Percentiles rank a stretch among this genome's conserved stretches.
These are phyloP conservation scores for Dipsacomyces acuminosporus DNA, from an alignment of 371 early-diverging fungal genomes.

Conservation along the genomic window DNA sequence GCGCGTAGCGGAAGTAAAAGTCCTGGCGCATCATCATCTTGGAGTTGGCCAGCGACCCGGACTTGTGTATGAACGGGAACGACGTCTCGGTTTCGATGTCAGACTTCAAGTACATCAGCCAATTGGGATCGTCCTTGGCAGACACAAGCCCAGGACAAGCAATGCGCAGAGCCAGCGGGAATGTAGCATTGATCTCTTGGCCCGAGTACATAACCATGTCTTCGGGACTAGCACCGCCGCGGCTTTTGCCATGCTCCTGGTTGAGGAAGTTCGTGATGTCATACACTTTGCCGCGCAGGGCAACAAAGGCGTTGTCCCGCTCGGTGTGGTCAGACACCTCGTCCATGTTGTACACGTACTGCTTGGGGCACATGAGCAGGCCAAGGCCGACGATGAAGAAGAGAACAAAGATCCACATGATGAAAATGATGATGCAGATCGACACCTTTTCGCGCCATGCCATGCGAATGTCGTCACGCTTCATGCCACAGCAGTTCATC, in stretches of 20 bases:
- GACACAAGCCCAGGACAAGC: conserved; percentile 55
- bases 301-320: conserved; percentile 53
- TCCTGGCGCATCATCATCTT: conserved; percentile 47
- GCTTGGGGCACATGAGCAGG: conserved; percentile 74
- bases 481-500: conserved; percentile 67
- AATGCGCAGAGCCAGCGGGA: conserved; percentile 53
- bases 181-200: conserved; percentile 55
- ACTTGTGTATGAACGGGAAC: conserved; percentile 27
- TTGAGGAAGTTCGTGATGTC: conserved; percentile 66
- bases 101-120: conserved; percentile 26
- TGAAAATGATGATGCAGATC: conserved; percentile 81
- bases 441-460: conserved; percentile 98
- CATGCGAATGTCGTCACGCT: conserved; percentile 81
- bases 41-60: conserved; percentile 36
- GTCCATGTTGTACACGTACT: conserved; percentile 53
- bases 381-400: conserved; percentile 90
- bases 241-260: conserved; percentile 53
- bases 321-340: conserved; percentile 35
- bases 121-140: conserved; percentile 33
- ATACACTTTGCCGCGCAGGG: conserved; percentile 71
- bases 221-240: conserved; percentile 49
- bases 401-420: conserved; percentile 72
- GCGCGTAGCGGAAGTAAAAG: conserved; percentile 46
- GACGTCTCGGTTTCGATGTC: conserved; percentile 29
- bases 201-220: conserved; percentile 54